Evolutionary conservation across 2,329 filamentous ascomycete genomes (phyloP).

Genomic region (Diplocarpon mali): DNA sequence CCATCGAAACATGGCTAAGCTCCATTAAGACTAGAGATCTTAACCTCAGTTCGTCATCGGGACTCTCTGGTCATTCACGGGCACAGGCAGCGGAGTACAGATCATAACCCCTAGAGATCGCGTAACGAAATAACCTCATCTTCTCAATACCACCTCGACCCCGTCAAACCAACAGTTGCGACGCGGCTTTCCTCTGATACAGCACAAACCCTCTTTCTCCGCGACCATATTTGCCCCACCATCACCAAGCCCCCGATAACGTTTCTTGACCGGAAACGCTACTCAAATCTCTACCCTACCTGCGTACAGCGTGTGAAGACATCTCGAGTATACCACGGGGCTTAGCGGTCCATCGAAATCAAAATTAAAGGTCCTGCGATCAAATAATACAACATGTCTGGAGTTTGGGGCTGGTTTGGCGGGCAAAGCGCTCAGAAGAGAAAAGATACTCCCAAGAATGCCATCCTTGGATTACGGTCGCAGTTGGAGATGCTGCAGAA

Average conservation of each 20-base stretch:
- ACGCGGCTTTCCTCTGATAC: constrained; percentile 1
- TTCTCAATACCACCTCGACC: neutral
- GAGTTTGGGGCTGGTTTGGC: constrained; percentile 86
- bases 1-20: constrained; percentile 7
- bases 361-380: constrained; percentile 7
- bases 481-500: constrained; percentile 98
- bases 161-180: neutral
- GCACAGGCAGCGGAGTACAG: constrained; percentile 14
- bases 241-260: constrained; percentile 19
- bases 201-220: constrained; percentile 9
- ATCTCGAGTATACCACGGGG: constrained; percentile 3
- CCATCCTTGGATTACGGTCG: constrained; percentile 75
- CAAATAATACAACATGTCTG: constrained; percentile 39
- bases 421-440: constrained; percentile 70
- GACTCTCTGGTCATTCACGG: constrained; percentile 14
- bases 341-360: constrained; percentile 7
- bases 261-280: constrained; percentile 3
- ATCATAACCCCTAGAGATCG: constrained; percentile 4
- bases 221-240: constrained; percentile 17
- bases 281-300: neutral
- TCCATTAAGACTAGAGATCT: constrained; percentile 2
- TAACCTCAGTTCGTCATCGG: constrained; percentile 17
- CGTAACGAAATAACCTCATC: constrained; percentile 7
- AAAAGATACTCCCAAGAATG: constrained; percentile 94
- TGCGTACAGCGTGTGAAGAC: neutral